A percentile compares a stretch with the other conserved stretches of the same genome.
These are phyloP conservation scores for Penicillium sp. DNA, from an alignment of 2,329 filamentous ascomycete genomes.

Conservation along the genomic window DNA sequence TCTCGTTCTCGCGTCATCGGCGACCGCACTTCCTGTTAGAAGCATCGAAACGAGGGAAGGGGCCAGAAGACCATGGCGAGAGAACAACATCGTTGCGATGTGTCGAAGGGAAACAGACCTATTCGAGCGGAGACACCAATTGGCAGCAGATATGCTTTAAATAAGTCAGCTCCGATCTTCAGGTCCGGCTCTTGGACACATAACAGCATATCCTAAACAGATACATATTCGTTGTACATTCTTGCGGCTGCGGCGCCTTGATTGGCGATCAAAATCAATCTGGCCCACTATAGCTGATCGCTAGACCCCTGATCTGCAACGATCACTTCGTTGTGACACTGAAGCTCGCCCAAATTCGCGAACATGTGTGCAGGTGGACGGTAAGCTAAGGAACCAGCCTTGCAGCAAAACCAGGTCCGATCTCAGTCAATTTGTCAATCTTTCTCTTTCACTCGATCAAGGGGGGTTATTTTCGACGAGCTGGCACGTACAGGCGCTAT, in stretches of 20 bases:
- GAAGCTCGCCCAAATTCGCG: neutral
- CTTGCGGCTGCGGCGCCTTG: constrained; percentile 9
- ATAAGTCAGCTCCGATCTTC: constrained; percentile 8
- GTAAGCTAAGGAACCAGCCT: constrained; percentile 8
- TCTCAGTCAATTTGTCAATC: neutral
- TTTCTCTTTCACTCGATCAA: neutral
- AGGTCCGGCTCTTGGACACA: constrained; percentile 6
- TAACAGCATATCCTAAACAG: constrained; percentile 10
- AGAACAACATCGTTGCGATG: constrained; percentile 14
- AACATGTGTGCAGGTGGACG: neutral
- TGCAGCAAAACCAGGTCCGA: constrained; percentile 5
- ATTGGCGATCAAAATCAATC: constrained; percentile 15
- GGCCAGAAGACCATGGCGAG: constrained; percentile 4
- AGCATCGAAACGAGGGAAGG: constrained; percentile 8
- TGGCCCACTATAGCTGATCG: constrained; percentile 12
- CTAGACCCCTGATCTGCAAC: constrained; percentile 20
- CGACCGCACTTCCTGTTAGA: constrained; percentile 5
- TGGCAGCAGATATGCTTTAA: constrained; percentile 10
- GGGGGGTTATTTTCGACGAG: neutral
- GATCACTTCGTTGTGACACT: constrained; percentile 13
- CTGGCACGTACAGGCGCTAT: neutral
- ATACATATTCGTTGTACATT: constrained; percentile 14
- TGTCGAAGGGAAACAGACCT: constrained; percentile 3
- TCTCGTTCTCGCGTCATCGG: constrained; percentile 14
- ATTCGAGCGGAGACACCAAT: neutral